phyloP scores from a whole-genome alignment of 768 basidiomycete species.

The Suillus weaverae region DNA sequence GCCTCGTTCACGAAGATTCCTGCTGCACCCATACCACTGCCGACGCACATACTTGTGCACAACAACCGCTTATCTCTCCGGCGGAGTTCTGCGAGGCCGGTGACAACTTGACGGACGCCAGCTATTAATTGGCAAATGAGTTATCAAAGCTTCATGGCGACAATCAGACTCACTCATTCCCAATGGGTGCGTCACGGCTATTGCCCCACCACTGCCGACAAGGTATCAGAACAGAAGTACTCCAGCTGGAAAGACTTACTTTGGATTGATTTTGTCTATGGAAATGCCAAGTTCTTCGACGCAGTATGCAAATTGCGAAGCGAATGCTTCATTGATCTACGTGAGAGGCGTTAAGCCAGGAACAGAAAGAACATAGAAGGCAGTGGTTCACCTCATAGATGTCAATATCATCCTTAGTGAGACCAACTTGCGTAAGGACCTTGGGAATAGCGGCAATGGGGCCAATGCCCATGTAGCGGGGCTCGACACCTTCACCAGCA shows the following conservation, averaged over 20 bases:
- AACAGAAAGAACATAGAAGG: not conserved
- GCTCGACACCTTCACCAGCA: conserved; percentile 59
- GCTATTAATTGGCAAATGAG: conserved; percentile 42
- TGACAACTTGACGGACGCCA: conserved; percentile 83
- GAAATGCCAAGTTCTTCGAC: conserved; percentile 77
- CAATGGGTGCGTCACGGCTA: conserved; percentile 79
- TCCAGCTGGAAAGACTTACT: conserved; percentile 45
- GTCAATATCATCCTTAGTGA: conserved; percentile 73
- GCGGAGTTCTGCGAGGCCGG: conserved; percentile 81
- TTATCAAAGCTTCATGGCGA: conserved; percentile 13
- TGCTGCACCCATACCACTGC: conserved; percentile 89
- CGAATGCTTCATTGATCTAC: conserved; percentile 89
- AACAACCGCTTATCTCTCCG: conserved; percentile 67
- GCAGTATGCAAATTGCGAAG: conserved; percentile 92
- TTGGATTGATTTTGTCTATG: conserved; percentile 81
- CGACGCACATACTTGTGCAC: conserved; percentile 81
- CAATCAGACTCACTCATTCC: conserved; percentile 67
- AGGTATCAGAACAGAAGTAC: conserved; percentile 3
- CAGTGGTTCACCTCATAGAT: conserved; percentile 62
- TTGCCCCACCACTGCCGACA: conserved; percentile 70
- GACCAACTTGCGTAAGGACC: conserved; percentile 56
- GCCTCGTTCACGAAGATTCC: conserved; percentile 77
- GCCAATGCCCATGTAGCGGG: conserved; percentile 75
- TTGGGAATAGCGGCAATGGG: conserved; percentile 74
- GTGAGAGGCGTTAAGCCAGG: conserved; percentile 6